These are phyloP conservation scores for Curvularia spicifera DNA, from an alignment of 2,329 filamentous ascomycete species.

Conservation along the genomic window DNA sequence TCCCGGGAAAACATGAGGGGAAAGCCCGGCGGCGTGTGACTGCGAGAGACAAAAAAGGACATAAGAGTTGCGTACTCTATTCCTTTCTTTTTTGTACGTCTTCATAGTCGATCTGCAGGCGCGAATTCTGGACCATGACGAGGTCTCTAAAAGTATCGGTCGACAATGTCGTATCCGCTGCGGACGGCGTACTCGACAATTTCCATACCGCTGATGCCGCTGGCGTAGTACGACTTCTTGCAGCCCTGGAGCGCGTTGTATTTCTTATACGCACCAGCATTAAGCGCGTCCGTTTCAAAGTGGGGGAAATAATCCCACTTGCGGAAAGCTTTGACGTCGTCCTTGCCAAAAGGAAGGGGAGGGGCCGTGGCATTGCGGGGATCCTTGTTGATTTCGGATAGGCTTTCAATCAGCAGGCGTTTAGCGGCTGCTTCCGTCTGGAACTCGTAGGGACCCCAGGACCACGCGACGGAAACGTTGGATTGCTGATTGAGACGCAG, in stretches of 20 bases:
- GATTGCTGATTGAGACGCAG: conserved; percentile 40
- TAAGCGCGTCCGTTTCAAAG: conserved; percentile 39
- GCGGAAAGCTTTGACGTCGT: conserved; percentile 43
- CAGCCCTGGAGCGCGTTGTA: conserved; percentile 46
- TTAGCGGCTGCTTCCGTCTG: conserved; percentile 37
- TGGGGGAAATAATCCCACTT: conserved; percentile 52
- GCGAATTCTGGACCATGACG: background rate
- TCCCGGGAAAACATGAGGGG: background rate
- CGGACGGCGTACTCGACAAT: conserved; percentile 49
- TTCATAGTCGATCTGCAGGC: background rate
- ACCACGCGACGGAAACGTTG: conserved; percentile 46
- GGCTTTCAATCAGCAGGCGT: conserved; percentile 37
- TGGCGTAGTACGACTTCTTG: conserved; percentile 48
- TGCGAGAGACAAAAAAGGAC: background rate
- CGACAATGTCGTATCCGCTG: conserved; percentile 45
- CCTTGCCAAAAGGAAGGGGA: conserved; percentile 25
- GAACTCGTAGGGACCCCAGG: conserved; percentile 47
- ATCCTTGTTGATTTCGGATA: conserved; percentile 47
- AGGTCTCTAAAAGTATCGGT: conserved; percentile 34
- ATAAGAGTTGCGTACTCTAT: background rate
- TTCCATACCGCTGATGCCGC: conserved; percentile 48
- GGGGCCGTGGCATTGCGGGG: conserved; percentile 40
- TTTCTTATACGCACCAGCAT: conserved; percentile 38
- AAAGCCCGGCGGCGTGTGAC: background rate
- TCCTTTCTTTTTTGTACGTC: background rate